Percentiles rank a stretch among this genome's conserved stretches.
phyloP scores from a whole-genome alignment of 495 filamentous ascomycete genomes.

The Hypoxylon lenormandii region DNA sequence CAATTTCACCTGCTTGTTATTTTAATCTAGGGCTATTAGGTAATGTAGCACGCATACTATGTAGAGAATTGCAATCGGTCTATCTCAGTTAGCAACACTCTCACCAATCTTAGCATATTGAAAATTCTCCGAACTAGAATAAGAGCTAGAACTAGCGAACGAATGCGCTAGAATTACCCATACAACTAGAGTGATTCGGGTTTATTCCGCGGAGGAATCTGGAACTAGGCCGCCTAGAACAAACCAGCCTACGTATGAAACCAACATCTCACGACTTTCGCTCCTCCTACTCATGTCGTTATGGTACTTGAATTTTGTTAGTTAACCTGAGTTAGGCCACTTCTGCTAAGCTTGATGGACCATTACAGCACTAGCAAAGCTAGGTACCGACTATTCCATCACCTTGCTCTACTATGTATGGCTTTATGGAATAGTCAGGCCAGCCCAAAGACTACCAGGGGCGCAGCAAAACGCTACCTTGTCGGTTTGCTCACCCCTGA shows the following conservation, averaged over 20 bases:
- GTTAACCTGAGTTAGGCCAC: conserved; percentile 1
- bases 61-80: conserved; percentile 2
- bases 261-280: conserved; percentile 8
- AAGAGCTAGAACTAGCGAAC: neutral
- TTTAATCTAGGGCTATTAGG: conserved; percentile 1
- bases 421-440: conserved; percentile 2
- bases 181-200: neutral
- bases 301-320: conserved; percentile 19
- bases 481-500: conserved; percentile 26
- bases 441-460: neutral
- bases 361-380: conserved; percentile 17
- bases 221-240: conserved; percentile 15
- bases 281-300: neutral
- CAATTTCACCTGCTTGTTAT: conserved; percentile 17
- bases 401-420: neutral
- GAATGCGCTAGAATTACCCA: no score
- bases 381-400: conserved; percentile 2
- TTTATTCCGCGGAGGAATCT: neutral
- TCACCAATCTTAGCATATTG: conserved; percentile 17
- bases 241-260: conserved; percentile 19
- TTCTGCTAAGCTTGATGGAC: conserved; percentile 13
- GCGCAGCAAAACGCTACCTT: neutral
- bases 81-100: conserved; percentile 6
- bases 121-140: conserved; percentile 36
- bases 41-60: conserved; percentile 12